These are phyloP conservation scores for Pisolithus microcarpus DNA, from an alignment of 768 basidiomycete genomes.

Conservation along the genomic window DNA sequence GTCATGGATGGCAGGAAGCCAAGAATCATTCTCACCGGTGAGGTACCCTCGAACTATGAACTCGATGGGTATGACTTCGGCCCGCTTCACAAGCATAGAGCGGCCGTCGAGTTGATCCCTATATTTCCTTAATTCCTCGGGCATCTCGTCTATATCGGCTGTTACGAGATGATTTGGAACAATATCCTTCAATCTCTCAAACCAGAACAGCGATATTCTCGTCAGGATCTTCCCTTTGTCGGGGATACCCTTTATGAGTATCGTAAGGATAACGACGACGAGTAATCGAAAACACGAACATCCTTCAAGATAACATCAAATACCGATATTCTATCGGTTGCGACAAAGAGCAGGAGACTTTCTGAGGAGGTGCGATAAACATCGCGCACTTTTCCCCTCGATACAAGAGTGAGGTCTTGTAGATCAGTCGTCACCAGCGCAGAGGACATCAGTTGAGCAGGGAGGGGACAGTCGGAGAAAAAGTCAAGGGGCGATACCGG, in stretches of 20 bases:
- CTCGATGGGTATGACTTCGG: slow-evolving; percentile 84
- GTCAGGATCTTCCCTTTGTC: slow-evolving; percentile 89
- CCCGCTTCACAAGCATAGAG: slow-evolving; percentile 86
- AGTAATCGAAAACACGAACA: slow-evolving; percentile 42
- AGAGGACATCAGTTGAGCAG: slow-evolving; percentile 13
- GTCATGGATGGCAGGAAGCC: not conserved
- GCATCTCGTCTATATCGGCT: slow-evolving; percentile 73
- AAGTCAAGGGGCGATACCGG: too few species aligned
- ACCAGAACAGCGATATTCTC: slow-evolving; percentile 92
- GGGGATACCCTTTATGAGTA: slow-evolving; percentile 70
- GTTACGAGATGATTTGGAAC: slow-evolving; percentile 90
- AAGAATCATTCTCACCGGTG: slow-evolving; percentile 54
- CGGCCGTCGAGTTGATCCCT: slow-evolving; percentile 73
- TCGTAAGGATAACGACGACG: slow-evolving; percentile 2
- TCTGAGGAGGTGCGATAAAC: slow-evolving; percentile 74
- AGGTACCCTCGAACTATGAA: slow-evolving; percentile 96
- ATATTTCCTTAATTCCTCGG: slow-evolving; percentile 67
- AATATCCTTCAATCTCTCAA: slow-evolving; percentile 68
- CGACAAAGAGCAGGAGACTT: slow-evolving; percentile 81
- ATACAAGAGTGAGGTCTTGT: slow-evolving; percentile 60
- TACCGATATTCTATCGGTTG: slow-evolving; percentile 92
- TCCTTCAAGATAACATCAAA: slow-evolving; percentile 94
- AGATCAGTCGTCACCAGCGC: slow-evolving; percentile 52
- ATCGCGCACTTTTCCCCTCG: slow-evolving; percentile 93
- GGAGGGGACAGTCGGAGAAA: too few species aligned